Evolutionary conservation across 1,284 basidiomycete species (phyloP).

Genomic region (Gomphus bonarii): DNA sequence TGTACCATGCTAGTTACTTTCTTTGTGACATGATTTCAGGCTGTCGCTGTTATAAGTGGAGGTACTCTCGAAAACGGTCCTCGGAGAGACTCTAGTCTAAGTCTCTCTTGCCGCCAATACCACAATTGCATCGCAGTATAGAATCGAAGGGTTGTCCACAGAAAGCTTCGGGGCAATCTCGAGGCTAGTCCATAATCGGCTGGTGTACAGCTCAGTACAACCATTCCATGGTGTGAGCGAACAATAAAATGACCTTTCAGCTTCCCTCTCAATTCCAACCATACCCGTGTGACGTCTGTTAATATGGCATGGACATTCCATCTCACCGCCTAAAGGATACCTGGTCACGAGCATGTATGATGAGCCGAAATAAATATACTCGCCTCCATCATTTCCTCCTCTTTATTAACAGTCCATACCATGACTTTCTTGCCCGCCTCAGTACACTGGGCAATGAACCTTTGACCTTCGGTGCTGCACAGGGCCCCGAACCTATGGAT

Average conservation of each 20-base stretch:
- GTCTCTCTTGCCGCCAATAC: constrained; percentile 19
- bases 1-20: neutral
- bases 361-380: constrained; percentile 18
- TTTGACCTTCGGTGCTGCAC: constrained; percentile 24
- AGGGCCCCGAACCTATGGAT: constrained; percentile 5
- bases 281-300: constrained; percentile 75
- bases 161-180: constrained; percentile 55
- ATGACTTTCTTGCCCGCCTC: constrained; percentile 76
- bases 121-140: constrained; percentile 40
- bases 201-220: constrained; percentile 18
- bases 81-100: constrained; percentile 37
- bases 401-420: constrained; percentile 96
- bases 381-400: constrained; percentile 89
- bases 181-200: constrained; percentile 59
- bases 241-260: constrained; percentile 41
- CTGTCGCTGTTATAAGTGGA: neutral
- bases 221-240: neutral
- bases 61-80: constrained; percentile 39
- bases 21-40: neutral
- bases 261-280: constrained; percentile 62
- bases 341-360: neutral
- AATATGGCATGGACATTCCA: constrained; percentile 90
- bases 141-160: constrained; percentile 61
- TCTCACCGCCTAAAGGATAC: constrained; percentile 54
- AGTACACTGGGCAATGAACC: constrained; percentile 75